Percentiles rank a stretch among this genome's conserved stretches.
These are phyloP conservation scores for Clausena lansium DNA, from an alignment of 345 rosid genomes.

Conservation along the genomic window DNA sequence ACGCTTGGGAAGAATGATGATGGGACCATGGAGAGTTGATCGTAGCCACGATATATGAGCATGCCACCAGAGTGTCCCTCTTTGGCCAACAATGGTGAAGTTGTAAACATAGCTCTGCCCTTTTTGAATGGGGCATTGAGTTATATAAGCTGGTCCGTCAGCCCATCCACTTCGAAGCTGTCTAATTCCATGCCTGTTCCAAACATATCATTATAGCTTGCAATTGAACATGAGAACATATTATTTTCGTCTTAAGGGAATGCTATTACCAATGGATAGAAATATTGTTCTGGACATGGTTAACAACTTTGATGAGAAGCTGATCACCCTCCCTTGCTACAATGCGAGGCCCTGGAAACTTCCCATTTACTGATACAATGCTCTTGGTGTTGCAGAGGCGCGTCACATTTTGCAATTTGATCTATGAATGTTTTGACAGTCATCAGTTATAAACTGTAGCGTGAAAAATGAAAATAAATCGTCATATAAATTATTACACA, in stretches of 20 bases:
- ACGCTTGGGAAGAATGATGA: not conserved
- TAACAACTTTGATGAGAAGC: not conserved
- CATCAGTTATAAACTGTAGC: not conserved
- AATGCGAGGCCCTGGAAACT: not conserved
- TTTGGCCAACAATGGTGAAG: not conserved
- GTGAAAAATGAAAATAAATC: not conserved
- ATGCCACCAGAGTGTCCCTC: not conserved
- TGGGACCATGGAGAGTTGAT: not conserved
- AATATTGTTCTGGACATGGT: not conserved
- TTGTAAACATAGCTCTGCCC: not conserved
- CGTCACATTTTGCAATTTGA: not conserved
- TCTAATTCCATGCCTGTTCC: not conserved
- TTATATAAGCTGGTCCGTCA: not conserved
- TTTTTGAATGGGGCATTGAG: not conserved
- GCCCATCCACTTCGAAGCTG: not conserved
- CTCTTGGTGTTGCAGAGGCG: not conserved
- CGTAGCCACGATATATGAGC: not conserved
- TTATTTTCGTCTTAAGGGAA: not conserved
- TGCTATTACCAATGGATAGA: not conserved
- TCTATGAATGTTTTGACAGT: not conserved
- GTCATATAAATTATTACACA: not conserved
- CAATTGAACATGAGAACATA: not conserved
- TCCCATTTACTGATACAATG: not conserved
- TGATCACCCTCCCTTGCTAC: not conserved
- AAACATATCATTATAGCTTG: not conserved